Evolutionary conservation across 1,284 basidiomycete genomes (phyloP).

Genomic region (Ganoderma resinaceum): DNA sequence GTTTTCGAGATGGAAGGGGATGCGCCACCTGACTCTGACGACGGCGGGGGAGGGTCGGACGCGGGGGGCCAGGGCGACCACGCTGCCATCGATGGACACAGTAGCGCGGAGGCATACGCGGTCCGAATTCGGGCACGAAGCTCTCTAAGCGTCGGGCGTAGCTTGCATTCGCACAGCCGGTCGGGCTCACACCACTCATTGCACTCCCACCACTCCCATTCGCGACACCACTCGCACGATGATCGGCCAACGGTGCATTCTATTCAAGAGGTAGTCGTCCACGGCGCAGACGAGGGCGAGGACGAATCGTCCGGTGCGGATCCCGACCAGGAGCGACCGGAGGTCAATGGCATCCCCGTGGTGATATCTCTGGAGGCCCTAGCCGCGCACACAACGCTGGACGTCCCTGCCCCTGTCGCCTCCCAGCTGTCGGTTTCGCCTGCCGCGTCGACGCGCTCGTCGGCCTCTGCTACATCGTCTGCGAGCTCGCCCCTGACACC

Average conservation of each 20-base stretch:
- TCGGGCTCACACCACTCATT: constrained; percentile 29
- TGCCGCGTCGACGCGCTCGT: constrained; percentile 26
- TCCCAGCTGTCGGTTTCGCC: constrained; percentile 7
- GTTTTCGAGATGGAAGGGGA: constrained; percentile 28
- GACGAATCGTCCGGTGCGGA: constrained; percentile 20
- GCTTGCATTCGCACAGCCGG: constrained; percentile 16
- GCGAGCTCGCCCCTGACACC: constrained; percentile 25
- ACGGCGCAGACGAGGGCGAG: background rate
- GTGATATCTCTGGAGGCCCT: constrained; percentile 12
- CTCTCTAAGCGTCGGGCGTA: constrained; percentile 12
- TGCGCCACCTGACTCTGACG: background rate
- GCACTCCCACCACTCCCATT: constrained; percentile 15
- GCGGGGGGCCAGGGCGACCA: constrained; percentile 15
- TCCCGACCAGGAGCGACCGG: constrained; percentile 7
- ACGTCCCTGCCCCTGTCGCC: constrained; percentile 14
- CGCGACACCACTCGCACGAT: constrained; percentile 25
- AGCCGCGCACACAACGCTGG: constrained; percentile 8
- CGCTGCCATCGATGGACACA: constrained; percentile 20
- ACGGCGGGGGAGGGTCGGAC: background rate
- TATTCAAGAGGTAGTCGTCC: constrained; percentile 20
- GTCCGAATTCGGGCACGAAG: constrained; percentile 26
- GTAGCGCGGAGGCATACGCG: constrained; percentile 30
- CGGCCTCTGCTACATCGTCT: constrained; percentile 22
- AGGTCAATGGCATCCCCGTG: constrained; percentile 15
- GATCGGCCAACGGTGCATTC: constrained; percentile 26